phyloP scores from a whole-genome alignment of 2,329 filamentous ascomycete species.

The Apiospora arundinis region DNA sequence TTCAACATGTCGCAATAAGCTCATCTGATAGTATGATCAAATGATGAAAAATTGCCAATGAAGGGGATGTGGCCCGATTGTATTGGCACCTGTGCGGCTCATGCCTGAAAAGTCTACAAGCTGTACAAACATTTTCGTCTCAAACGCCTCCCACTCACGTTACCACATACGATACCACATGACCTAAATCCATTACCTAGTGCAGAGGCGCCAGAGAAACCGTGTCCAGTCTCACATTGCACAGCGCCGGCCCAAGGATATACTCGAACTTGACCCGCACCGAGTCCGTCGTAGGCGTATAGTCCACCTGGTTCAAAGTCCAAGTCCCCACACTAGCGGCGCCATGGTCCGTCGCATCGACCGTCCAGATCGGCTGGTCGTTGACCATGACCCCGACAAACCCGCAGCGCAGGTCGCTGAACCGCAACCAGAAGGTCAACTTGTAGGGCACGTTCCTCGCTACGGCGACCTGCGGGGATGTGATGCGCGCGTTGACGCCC shows the following conservation, averaged over 20 bases:
- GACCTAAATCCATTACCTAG: neutral
- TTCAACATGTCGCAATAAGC: neutral
- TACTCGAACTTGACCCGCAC: constrained; percentile 5
- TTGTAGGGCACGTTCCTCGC: constrained; percentile 21
- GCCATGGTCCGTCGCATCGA: constrained; percentile 28
- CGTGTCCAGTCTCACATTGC: neutral
- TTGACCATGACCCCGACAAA: constrained; percentile 32
- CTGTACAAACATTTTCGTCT: neutral
- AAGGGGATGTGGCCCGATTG: too few relatives aligned
- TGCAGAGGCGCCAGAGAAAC: neutral
- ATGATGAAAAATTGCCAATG: too few relatives aligned
- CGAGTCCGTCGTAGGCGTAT: neutral
- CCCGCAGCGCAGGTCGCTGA: constrained; percentile 26
- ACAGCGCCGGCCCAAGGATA: neutral
- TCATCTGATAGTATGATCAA: neutral
- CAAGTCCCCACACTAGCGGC: neutral
- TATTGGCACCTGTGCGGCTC: too few relatives aligned
- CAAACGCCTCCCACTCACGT: neutral
- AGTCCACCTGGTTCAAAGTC: neutral
- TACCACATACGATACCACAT: neutral
- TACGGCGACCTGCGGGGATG: constrained; percentile 21
- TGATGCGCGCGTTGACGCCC: constrained; percentile 26
- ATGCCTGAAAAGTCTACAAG: too few relatives aligned
- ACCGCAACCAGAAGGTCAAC: constrained; percentile 28
- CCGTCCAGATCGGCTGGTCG: constrained; percentile 20